phyloP scores from a whole-genome alignment of 148 eudicot species.

The Euryodendron excelsum region DNA sequence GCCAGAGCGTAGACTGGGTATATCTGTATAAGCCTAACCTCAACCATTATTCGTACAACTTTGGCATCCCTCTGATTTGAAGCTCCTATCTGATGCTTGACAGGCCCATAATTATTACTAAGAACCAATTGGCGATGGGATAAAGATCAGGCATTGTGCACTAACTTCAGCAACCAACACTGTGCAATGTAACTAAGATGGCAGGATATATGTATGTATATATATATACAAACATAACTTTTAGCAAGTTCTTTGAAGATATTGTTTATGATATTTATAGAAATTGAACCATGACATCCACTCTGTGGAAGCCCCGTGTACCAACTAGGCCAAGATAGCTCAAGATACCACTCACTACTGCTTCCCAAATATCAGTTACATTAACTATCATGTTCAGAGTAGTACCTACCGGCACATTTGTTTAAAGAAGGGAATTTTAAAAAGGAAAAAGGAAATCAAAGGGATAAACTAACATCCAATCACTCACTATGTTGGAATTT shows the following conservation, averaged over 20 bases:
- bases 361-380: neutral
- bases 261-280: neutral
- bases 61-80: neutral
- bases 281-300: too few relatives aligned
- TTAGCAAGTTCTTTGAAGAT: neutral
- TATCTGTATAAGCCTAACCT: too few relatives aligned
- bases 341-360: neutral
- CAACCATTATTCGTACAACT: neutral
- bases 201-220: neutral
- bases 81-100: neutral
- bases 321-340: neutral
- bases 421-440: neutral
- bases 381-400: neutral
- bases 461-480: conserved; percentile 4
- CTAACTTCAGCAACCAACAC: neutral
- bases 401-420: neutral
- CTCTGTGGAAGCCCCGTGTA: neutral
- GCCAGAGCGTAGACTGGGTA: too few relatives aligned
- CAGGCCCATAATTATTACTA: neutral
- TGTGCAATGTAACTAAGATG: neutral
- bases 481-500: too few relatives aligned
- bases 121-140: neutral
- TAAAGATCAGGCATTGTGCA: neutral
- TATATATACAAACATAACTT: neutral
- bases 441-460: neutral